Evolutionary conservation across 345 rosid genomes (phyloP).

Genomic region (Boechera divaricarpa): DNA sequence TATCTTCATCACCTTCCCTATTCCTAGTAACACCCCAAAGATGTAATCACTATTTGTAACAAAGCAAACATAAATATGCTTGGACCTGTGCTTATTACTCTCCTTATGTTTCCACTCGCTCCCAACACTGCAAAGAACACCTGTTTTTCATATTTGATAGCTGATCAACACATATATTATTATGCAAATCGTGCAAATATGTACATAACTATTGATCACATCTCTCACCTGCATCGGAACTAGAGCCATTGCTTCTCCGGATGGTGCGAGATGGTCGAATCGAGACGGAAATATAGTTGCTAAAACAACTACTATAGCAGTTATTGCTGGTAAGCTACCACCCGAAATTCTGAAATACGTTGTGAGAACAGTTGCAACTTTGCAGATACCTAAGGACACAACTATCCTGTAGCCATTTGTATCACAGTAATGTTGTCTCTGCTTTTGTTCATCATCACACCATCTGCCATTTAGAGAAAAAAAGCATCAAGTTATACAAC

Average conservation of each 20-base stretch:
- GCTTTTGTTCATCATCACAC: conserved; percentile 37
- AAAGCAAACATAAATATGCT: conserved; percentile 74
- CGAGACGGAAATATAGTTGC: conserved; percentile 67
- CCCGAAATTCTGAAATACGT: conserved; percentile 62
- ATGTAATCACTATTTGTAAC: conserved; percentile 61
- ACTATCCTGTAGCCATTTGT: conserved; percentile 63
- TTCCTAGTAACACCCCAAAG: conserved; percentile 61
- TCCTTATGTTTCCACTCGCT: conserved; percentile 73
- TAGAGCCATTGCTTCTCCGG: conserved; percentile 73
- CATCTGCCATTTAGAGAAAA: conserved; percentile 43
- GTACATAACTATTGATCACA: neutral
- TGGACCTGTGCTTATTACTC: conserved; percentile 71
- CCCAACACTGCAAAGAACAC: conserved; percentile 79
- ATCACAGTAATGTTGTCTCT: conserved; percentile 59
- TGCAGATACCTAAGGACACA: conserved; percentile 76
- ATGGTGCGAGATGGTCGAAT: conserved; percentile 64
- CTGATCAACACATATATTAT: neutral
- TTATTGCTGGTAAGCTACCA: conserved; percentile 69
- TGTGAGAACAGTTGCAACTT: conserved; percentile 44
- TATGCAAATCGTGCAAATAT: neutral
- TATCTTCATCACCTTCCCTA: conserved; percentile 61
- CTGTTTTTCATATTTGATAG: conserved; percentile 36
- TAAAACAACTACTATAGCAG: conserved; percentile 65
- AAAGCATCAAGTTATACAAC: neutral
- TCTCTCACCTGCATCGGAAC: conserved; percentile 73